Conservation (phyloP, 805 yeast species). For the Cyberlindnera mycetangii region DNA sequence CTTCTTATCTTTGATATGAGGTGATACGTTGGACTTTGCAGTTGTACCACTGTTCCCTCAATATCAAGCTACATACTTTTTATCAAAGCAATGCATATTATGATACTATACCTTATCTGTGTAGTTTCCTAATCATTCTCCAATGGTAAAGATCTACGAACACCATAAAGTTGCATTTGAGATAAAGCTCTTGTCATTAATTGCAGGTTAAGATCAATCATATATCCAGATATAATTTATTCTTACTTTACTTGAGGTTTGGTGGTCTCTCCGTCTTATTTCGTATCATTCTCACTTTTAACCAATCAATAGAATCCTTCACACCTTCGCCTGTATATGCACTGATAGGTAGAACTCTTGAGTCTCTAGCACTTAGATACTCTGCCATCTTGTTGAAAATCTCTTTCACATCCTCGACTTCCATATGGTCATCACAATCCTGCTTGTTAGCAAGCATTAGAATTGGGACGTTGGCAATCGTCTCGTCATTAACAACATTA, state of each 20-base stretch:
- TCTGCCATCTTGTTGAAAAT: slow-evolving; percentile 79
- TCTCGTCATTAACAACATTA: slow-evolving; percentile 53
- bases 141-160: too few relatives aligned
- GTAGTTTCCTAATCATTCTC: too few relatives aligned
- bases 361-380: slow-evolving; percentile 85
- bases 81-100: too few relatives aligned
- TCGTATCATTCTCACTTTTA: slow-evolving; percentile 61
- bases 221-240: not conserved
- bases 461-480: slow-evolving; percentile 75
- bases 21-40: too few relatives aligned
- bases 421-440: slow-evolving; percentile 68
- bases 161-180: too few relatives aligned
- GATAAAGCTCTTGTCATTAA: too few relatives aligned
- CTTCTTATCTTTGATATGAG: too few relatives aligned
- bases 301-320: slow-evolving; percentile 86
- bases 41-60: too few relatives aligned
- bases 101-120: too few relatives aligned
- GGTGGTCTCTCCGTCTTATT: slow-evolving; percentile 40
- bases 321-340: slow-evolving; percentile 81
- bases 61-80: too few relatives aligned
- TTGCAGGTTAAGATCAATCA: too few relatives aligned
- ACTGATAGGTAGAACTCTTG: slow-evolving; percentile 84
- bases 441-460: slow-evolving; percentile 95
- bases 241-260: slow-evolving; percentile 7
- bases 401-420: slow-evolving; percentile 78